Evolutionary conservation across 805 yeast species (phyloP), one percentile per base, ranked within the genome.

Genomic region (Suhomyces canberraensis): DNA sequence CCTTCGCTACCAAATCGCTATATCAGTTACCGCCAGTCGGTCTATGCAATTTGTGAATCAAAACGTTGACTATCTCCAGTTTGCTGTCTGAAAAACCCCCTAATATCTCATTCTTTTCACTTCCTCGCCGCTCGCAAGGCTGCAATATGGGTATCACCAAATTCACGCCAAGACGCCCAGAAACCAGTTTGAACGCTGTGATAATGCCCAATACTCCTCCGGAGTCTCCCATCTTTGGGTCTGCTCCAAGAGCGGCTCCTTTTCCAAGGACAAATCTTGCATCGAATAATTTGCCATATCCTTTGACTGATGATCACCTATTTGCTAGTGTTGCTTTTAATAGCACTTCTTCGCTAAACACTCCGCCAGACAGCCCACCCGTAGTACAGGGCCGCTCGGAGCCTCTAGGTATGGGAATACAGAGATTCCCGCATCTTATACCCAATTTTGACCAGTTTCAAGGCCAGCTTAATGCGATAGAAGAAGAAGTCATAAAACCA

Each of bases 71-170:
- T n/a, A n/a, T n/a, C n/a, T n/a, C n/a, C n/a, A n/a, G n/a, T n/a
- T n/a, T n/a, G n/a, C n/a, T n/a, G n/a, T n/a, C n/a, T n/a, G n/a
- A n/a, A n/a, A n/a, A n/a, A n/a, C n/a, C n/a, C n/a, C n/a, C n/a
- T n/a, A n/a, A n/a, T n/a, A n/a, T n/a, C n/a, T n/a, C n/a, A n/a
- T n/a, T n/a, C n/a, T n/a, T n/a, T n/a, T n/a, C n/a, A n/a, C n/a
- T n/a, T n/a, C n/a, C n/a, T n/a, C n/a, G n/a, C n/a, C n/a, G n/a
- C n/a, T n/a, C n/a, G n/a, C n/a, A n/a, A n/a, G 22, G 22, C 22
- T 20, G 22, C 22, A 20, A 20, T n/a, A 29, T 29, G 32, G 32
- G 32, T n/a, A 18, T 29, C 16, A 29, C 32, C 25, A 29, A 29
- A 8, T 29, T 29, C 11, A 18, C 19, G n/a, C 25, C 25, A 5